phyloP scores from a whole-genome alignment of 768 basidiomycete genomes.

The Panaeolus cyanescens region DNA sequence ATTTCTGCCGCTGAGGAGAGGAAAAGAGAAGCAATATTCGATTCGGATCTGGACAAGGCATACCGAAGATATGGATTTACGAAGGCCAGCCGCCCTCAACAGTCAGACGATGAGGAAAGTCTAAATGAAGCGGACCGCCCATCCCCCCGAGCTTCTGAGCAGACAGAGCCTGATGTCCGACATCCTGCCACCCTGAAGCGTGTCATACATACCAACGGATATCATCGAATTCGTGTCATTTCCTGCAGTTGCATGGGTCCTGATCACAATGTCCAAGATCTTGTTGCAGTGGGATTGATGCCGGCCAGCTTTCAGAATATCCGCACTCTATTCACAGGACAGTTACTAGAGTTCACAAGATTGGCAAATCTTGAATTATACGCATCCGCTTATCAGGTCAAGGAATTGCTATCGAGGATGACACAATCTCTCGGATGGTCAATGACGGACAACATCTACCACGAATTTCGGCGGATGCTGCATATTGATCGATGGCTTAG shows the following conservation, averaged over 20 bases:
- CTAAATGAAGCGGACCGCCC: too few relatives aligned
- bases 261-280: neutral
- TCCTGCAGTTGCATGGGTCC: constrained; percentile 10
- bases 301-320: constrained; percentile 11
- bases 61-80: too few relatives aligned
- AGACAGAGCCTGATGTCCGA: neutral
- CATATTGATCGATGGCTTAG: constrained; percentile 16
- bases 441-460: constrained; percentile 8
- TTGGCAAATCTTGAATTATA: constrained; percentile 16
- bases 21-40: too few relatives aligned
- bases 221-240: constrained; percentile 13
- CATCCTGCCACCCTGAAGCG: neutral
- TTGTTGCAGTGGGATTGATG: constrained; percentile 6
- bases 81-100: too few relatives aligned
- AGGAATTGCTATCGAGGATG: constrained; percentile 7
- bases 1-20: too few relatives aligned
- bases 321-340: constrained; percentile 12
- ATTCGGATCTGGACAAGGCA: too few relatives aligned
- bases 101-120: too few relatives aligned
- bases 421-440: neutral
- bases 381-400: constrained; percentile 15
- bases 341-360: constrained; percentile 5
- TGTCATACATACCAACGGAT: constrained; percentile 8
- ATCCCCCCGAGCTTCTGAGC: too few relatives aligned
- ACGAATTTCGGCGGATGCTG: constrained; percentile 9